phyloP scores from a whole-genome alignment of 164 flowering plant genomes.

The Magnolia changhungtana region DNA sequence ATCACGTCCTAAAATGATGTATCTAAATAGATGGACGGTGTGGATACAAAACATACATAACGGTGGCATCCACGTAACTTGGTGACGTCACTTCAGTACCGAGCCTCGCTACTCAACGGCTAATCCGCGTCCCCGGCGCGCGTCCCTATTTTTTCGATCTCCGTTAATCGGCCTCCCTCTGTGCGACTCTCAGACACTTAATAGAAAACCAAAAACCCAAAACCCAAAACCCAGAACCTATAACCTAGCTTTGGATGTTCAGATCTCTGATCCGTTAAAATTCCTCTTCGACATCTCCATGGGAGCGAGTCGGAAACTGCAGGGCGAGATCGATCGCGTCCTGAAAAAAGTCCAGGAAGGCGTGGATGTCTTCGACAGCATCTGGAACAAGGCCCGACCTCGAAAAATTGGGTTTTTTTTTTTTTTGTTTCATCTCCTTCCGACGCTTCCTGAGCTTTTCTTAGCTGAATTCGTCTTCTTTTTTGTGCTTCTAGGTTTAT shows the following conservation, averaged over 20 bases:
- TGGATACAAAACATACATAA: no score
- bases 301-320: conserved; percentile 98
- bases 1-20: no score
- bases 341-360: conserved; percentile 98
- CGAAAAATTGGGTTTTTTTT: no score
- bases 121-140: no score
- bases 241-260: background rate
- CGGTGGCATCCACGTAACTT: no score
- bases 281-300: conserved; percentile 25
- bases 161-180: no score
- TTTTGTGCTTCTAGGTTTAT: conserved; percentile 53
- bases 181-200: background rate
- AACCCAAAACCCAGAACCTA: background rate
- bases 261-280: background rate
- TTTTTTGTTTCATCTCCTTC: background rate
- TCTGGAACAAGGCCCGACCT: conserved; percentile 85
- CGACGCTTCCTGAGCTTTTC: background rate
- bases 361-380: conserved; percentile 93
- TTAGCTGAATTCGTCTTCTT: background rate
- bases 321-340: conserved; percentile 98
- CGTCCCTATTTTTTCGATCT: no score
- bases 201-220: background rate
- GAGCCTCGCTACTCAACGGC: no score
- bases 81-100: no score
- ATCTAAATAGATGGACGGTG: no score